Percentiles rank a stretch among this genome's conserved stretches.
These are phyloP conservation scores for Aspergillus awamori DNA, from an alignment of 2,329 filamentous ascomycete genomes.

Conservation along the genomic window DNA sequence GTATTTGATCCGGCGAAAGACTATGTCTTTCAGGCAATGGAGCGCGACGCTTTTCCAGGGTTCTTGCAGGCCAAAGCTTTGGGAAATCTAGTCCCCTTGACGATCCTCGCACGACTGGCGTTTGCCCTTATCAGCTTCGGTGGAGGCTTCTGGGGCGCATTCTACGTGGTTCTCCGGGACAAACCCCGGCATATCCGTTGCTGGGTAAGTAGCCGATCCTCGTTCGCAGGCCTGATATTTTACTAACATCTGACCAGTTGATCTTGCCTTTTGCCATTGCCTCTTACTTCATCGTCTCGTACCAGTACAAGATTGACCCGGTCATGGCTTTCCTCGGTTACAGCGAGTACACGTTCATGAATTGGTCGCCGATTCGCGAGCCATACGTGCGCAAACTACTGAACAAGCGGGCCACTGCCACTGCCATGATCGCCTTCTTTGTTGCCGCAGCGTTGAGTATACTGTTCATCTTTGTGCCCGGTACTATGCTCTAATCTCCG, in stretches of 20 bases:
- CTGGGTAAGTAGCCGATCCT: constrained; percentile 68
- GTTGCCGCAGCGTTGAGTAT: constrained; percentile 81
- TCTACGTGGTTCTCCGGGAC: constrained; percentile 89
- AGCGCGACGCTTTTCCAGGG: constrained; percentile 96
- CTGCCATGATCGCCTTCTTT: constrained; percentile 72
- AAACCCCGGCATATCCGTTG: constrained; percentile 72
- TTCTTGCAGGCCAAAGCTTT: constrained; percentile 94
- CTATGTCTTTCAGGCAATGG: constrained; percentile 99
- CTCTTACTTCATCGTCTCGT: constrained; percentile 83
- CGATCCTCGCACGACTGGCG: constrained; percentile 81
- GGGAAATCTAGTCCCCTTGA: constrained; percentile 91
- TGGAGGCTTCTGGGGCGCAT: constrained; percentile 90
- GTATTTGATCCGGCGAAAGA: constrained; percentile 98
- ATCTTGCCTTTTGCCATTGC: constrained; percentile 92
- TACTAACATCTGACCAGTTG: constrained; percentile 50
- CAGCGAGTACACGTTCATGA: constrained; percentile 96
- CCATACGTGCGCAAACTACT: constrained; percentile 87
- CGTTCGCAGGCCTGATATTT: constrained; percentile 11
- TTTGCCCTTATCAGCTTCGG: constrained; percentile 85
- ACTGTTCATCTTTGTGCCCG: constrained; percentile 93
- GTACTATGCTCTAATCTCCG: constrained; percentile 54
- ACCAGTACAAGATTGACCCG: constrained; percentile 95
- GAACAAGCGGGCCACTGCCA: constrained; percentile 79
- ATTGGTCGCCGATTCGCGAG: constrained; percentile 84
- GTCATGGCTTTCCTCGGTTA: constrained; percentile 83